A percentile compares a stretch with the other conserved stretches of the same genome.
Evolutionary conservation across 306 rosid genomes (phyloP).

Genomic region (Cucurbita pepo): DNA sequence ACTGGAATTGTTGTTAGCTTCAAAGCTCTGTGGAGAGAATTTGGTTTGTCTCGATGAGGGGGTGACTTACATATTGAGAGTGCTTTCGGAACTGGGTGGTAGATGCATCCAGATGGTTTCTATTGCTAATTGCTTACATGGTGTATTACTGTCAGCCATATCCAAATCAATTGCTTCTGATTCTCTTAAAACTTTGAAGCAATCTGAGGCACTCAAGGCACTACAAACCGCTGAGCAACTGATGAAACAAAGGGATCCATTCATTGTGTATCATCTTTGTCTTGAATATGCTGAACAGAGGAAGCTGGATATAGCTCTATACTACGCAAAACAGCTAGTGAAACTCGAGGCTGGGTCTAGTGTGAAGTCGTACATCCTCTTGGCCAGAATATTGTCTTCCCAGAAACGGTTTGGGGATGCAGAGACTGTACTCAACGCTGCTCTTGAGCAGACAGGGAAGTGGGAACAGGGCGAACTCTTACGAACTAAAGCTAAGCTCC

Average conservation of each 20-base stretch:
- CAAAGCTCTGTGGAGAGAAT: slow-evolving; percentile 68
- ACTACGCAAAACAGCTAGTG: slow-evolving; percentile 50
- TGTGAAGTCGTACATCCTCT: slow-evolving; percentile 31
- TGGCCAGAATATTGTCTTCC: slow-evolving; percentile 76
- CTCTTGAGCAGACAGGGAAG: slow-evolving; percentile 71
- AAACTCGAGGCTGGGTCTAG: slow-evolving; percentile 66
- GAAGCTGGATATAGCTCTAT: slow-evolving; percentile 47
- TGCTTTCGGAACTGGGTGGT: slow-evolving; percentile 34
- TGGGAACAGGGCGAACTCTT: slow-evolving; percentile 85
- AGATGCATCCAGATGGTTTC: slow-evolving; percentile 43
- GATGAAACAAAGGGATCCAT: slow-evolving; percentile 49
- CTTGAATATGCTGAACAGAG: slow-evolving; percentile 85
- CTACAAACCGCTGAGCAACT: slow-evolving; percentile 39
- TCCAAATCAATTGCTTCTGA: slow-evolving; percentile 46
- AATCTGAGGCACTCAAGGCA: slow-evolving; percentile 49
- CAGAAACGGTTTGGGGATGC: slow-evolving; percentile 59
- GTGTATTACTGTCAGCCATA: slow-evolving; percentile 47
- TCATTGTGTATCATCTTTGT: slow-evolving; percentile 53
- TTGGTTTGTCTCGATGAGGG: slow-evolving; percentile 48
- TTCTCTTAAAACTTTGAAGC: slow-evolving; percentile 43
- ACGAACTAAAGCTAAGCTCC: slow-evolving; percentile 73
- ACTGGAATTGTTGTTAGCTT: slow-evolving; percentile 47
- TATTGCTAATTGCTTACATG: slow-evolving; percentile 51
- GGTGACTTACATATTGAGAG: slow-evolving; percentile 31
- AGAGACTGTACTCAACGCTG: slow-evolving; percentile 63